Evolutionary conservation across 2,329 filamentous ascomycete species (phyloP).

Genomic region (Colletotrichum simmondsii): DNA sequence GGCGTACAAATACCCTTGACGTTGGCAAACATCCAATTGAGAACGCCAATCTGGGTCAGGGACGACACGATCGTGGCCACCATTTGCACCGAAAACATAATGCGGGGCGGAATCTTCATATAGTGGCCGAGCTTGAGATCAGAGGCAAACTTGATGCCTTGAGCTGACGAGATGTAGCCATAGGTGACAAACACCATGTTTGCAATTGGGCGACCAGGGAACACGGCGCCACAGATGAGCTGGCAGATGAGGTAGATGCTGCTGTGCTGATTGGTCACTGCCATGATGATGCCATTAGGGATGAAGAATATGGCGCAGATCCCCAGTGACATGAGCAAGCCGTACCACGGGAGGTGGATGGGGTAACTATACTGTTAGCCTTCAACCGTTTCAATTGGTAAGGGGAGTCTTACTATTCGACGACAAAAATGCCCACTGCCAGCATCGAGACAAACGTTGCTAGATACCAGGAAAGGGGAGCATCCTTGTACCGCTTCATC

Average conservation of each 20-base stretch:
- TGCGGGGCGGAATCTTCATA: constrained; percentile 87
- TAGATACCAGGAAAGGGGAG: constrained; percentile 84
- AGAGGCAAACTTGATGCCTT: constrained; percentile 89
- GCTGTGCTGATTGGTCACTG: constrained; percentile 89
- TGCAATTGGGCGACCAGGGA: constrained; percentile 86
- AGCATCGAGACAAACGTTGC: constrained; percentile 80
- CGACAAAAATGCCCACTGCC: constrained; percentile 82
- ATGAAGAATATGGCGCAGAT: constrained; percentile 88
- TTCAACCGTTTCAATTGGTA: not conserved
- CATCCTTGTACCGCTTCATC: constrained; percentile 86
- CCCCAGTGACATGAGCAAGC: constrained; percentile 79
- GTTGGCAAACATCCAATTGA: constrained; percentile 91
- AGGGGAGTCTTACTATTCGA: constrained; percentile 73
- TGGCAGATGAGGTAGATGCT: constrained; percentile 90
- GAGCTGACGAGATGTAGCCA: constrained; percentile 88
- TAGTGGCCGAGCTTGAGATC: constrained; percentile 90
- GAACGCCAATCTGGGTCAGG: constrained; percentile 82
- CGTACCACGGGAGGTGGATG: constrained; percentile 87
- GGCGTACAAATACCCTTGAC: constrained; percentile 83
- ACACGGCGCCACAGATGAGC: constrained; percentile 83
- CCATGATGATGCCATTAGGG: constrained; percentile 92
- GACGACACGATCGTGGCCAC: constrained; percentile 80
- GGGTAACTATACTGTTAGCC: constrained; percentile 69
- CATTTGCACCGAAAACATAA: constrained; percentile 82
- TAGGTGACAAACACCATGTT: constrained; percentile 97